Conservation (phyloP, 1,284 basidiomycete genomes). For the Rhizopogon parksii region DNA sequence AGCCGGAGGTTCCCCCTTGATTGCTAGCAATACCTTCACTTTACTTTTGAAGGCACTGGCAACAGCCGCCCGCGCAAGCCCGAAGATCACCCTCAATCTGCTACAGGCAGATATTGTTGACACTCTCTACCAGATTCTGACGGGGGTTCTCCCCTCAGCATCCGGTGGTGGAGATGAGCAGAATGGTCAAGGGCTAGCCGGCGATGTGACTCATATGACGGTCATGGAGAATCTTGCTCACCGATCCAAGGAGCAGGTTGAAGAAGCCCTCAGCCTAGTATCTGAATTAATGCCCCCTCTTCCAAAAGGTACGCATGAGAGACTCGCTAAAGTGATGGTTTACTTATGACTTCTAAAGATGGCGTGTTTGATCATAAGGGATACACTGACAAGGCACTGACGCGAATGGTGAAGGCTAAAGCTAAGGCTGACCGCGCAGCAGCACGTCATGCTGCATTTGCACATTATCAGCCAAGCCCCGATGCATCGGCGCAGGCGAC, state of each 20-base stretch:
- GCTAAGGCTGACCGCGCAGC: slow-evolving; percentile 70
- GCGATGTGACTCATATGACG: slow-evolving; percentile 89
- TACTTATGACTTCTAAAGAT: slow-evolving; percentile 40
- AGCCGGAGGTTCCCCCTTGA: slow-evolving; percentile 76
- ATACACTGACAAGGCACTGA: slow-evolving; percentile 83
- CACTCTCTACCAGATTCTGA: slow-evolving; percentile 88
- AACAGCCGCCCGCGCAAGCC: slow-evolving; percentile 78
- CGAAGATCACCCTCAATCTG: slow-evolving; percentile 78
- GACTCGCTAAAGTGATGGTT: not conserved
- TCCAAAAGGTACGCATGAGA: slow-evolving; percentile 62
- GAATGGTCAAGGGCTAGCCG: slow-evolving; percentile 70
- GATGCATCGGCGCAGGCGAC: slow-evolving; percentile 23
- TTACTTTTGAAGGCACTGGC: slow-evolving; percentile 82
- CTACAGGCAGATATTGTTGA: slow-evolving; percentile 88
- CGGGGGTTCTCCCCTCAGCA: slow-evolving; percentile 77
- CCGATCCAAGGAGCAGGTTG: slow-evolving; percentile 92
- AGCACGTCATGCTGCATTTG: slow-evolving; percentile 43
- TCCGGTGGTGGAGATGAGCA: slow-evolving; percentile 53
- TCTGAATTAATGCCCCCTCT: slow-evolving; percentile 88
- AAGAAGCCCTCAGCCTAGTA: slow-evolving; percentile 82
- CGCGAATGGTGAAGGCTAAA: slow-evolving; percentile 67
- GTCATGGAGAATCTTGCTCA: slow-evolving; percentile 97
- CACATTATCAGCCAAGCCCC: slow-evolving; percentile 28
- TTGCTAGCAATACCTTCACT: slow-evolving; percentile 83
- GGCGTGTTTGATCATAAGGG: slow-evolving; percentile 89